These are phyloP conservation scores for Funneliformis geosporum DNA, from an alignment of 192 early-diverging fungal species.

Conservation along the genomic window DNA sequence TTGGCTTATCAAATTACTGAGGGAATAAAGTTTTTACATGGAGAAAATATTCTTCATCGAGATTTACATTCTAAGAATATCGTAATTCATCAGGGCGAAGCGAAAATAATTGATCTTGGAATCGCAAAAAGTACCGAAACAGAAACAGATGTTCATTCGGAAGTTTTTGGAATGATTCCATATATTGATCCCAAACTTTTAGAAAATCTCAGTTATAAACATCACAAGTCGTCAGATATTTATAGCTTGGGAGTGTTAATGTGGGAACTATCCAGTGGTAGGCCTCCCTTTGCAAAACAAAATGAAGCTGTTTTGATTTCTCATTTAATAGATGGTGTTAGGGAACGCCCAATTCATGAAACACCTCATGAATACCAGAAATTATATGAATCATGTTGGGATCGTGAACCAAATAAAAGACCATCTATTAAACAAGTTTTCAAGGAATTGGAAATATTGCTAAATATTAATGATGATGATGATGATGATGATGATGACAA, in stretches of 20 bases:
- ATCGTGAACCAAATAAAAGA: not conserved
- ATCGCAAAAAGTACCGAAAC: not conserved
- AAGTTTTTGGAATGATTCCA: not conserved
- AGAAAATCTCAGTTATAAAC: not conserved
- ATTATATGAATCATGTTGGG: not conserved
- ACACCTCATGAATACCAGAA: not conserved
- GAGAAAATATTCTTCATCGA: not conserved
- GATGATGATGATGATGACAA: too few species aligned
- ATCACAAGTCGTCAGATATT: not conserved
- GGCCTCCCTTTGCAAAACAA: not conserved
- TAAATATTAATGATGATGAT: too few species aligned
- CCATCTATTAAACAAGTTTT: not conserved
- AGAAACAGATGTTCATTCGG: not conserved
- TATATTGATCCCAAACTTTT: not conserved
- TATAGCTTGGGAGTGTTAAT: not conserved
- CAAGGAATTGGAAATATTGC: too few species aligned
- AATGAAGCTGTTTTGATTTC: not conserved
- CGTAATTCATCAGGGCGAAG: not conserved
- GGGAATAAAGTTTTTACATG: not conserved
- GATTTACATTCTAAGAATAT: not conserved
- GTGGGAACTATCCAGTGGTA: not conserved
- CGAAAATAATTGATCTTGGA: not conserved
- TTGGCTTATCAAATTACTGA: not conserved
- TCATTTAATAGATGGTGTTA: not conserved
- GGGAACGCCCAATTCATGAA: not conserved